A percentile compares a stretch with the other conserved stretches of the same genome.
These are phyloP conservation scores for Artemisia tridentata DNA, from an alignment of 129 eudicot species.

Conservation along the genomic window DNA sequence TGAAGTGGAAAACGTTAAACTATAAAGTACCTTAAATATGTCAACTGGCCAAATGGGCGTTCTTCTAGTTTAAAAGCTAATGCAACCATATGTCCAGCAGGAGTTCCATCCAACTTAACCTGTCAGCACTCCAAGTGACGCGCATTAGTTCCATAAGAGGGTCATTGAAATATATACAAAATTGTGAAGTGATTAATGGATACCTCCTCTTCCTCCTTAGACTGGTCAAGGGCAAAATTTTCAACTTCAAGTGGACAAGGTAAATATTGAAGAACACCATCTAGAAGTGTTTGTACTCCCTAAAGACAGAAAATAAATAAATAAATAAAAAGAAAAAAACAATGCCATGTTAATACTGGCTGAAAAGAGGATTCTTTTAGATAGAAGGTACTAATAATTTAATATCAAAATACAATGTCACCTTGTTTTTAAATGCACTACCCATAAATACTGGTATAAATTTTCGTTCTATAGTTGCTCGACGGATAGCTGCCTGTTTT, in stretches of 20 bases:
- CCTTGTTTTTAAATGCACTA: constrained; percentile 99
- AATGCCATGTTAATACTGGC: background rate
- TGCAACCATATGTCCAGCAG: constrained; percentile 90
- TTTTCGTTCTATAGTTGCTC: constrained; percentile 82
- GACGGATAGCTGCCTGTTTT: constrained; percentile 82
- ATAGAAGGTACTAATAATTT: background rate
- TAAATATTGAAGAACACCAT: constrained; percentile 84
- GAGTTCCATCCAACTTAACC: constrained; percentile 81
- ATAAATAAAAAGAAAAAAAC: background rate
- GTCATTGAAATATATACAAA: constrained; percentile 3
- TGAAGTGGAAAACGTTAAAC: background rate
- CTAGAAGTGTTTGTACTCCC: constrained; percentile 82
- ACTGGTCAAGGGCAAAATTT: constrained; percentile 93
- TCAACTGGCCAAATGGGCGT: constrained; percentile 85
- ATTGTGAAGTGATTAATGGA: background rate
- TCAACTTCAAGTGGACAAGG: constrained; percentile 94
- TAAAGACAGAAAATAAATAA: background rate
- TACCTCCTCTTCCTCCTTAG: constrained; percentile 92
- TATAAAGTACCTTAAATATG: constrained; percentile 64
- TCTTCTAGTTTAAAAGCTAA: constrained; percentile 96
- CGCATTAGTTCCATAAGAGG: constrained; percentile 9
- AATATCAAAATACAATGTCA: constrained; percentile 19
- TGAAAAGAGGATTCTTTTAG: background rate
- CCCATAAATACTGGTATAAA: constrained; percentile 99
- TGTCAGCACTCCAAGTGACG: constrained; percentile 23